Base-by-base conservation (phyloP, 768 basidiomycete species). In the Neoboletus brunneissimus region DNA sequence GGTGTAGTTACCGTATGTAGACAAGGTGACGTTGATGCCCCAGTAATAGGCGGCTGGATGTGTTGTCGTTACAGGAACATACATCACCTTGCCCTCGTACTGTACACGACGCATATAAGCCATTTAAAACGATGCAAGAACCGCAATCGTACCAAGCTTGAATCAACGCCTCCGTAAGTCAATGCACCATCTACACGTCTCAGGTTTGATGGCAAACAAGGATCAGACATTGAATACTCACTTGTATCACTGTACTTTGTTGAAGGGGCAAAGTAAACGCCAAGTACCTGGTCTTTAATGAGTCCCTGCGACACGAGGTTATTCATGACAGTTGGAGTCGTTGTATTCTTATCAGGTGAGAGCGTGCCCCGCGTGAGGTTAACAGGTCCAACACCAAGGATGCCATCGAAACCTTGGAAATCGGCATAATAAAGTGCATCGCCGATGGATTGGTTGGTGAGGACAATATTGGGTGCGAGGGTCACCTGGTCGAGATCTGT, bases 371-470 rank as follows among this genome's bases (percentile, higher is more conserved):
- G 12, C 3, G 64, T 70, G 15, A 66, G 63, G 29, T 57, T 57
- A 18, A 54, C 25, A 37, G 69, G 69, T 18, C 69, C 70, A 27
- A 71, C 32, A 22, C 67, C 69, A 8, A 71, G 8, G 27, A 70
- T 69, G 12, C 69, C 69, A 37, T 69, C 66, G 11, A 71, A 52
- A 37, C 59, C 66, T 22, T 35, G 20, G 32, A 71, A 67, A 31
- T 45, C 41, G 6, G 41, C 49, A 12, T 18, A 65, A 8, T 42
- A 37, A 6, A 58, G 37, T 38, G 65, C 67, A 22, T 55, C 58
- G 58, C 66, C 67, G n/a, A 73, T 73, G 5, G 67, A 65, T 45
- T 73, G 72, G 22, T 62, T 63, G 10, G 35, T 27, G 53, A 73
- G 62, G 48, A 66, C 58, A 35, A 74, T 58, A 40, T 47, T 52